Evolutionary conservation across 2,329 filamentous ascomycete species (phyloP).

Genomic region (Neofusicoccum laricinum): DNA sequence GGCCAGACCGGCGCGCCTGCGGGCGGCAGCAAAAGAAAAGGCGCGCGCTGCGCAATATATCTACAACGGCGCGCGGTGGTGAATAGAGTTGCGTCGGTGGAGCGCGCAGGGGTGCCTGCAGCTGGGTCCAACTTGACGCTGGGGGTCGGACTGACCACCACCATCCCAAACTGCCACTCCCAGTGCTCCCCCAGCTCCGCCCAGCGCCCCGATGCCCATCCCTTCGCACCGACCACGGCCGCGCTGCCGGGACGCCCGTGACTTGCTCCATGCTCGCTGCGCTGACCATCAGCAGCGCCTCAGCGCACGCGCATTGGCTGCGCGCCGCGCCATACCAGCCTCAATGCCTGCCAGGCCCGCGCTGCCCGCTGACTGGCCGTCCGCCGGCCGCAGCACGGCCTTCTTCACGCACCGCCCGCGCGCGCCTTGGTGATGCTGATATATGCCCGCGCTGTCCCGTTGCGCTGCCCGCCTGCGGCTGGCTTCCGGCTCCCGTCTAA

Average conservation of each 20-base stretch:
- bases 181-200: conserved; percentile 13
- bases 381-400: conserved; percentile 22
- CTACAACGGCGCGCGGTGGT: conserved; percentile 6
- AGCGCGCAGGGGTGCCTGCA: conserved; percentile 7
- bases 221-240: conserved; percentile 8
- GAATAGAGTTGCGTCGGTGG: conserved; percentile 10
- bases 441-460: conserved; percentile 26
- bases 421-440: conserved; percentile 24
- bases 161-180: conserved; percentile 5
- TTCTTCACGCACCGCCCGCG: conserved; percentile 16
- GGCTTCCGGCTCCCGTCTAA: not conserved
- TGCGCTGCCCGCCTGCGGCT: conserved; percentile 20
- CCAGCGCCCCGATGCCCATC: conserved; percentile 6
- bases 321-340: conserved; percentile 23
- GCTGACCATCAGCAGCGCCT: conserved; percentile 21
- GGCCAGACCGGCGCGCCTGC: no score
- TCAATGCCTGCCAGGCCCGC: conserved; percentile 12
- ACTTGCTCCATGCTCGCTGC: conserved; percentile 5
- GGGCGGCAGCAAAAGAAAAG: conserved; percentile 6
- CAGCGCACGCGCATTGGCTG: conserved; percentile 27
- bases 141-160: conserved; percentile 1
- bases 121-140: not conserved
- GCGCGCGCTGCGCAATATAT: conserved; percentile 15
- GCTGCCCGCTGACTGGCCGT: conserved; percentile 20
- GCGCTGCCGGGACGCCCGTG: conserved; percentile 10